Percentiles rank a stretch among this genome's conserved stretches.
Evolutionary conservation across 345 rosid genomes (phyloP).

Genomic region (Populus alba): DNA sequence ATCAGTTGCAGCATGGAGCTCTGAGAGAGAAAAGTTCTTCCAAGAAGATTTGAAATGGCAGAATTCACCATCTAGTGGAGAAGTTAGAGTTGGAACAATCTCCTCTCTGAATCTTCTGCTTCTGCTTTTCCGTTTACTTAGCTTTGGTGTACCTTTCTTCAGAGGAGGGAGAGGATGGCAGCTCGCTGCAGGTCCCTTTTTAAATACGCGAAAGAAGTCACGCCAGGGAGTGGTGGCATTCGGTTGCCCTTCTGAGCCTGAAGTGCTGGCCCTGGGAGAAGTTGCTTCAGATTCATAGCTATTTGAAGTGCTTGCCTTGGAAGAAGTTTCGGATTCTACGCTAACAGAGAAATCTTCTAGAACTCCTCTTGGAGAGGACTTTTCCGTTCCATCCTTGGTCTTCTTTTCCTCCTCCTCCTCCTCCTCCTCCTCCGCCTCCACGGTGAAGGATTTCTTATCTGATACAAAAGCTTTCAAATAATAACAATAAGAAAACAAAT

Average conservation of each 20-base stretch:
- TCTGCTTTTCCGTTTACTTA: constrained; percentile 57
- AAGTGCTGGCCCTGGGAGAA: constrained; percentile 51
- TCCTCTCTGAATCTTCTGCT: constrained; percentile 50
- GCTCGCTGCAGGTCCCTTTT: constrained; percentile 52
- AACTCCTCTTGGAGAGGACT: constrained; percentile 17
- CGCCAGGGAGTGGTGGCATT: constrained; percentile 37
- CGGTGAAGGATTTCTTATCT: constrained; percentile 38
- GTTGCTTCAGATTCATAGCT: constrained; percentile 19
- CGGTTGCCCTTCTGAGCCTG: constrained; percentile 42
- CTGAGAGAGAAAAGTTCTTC: constrained; percentile 69
- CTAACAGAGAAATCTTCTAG: constrained; percentile 36
- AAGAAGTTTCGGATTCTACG: constrained; percentile 37
- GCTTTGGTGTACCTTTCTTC: constrained; percentile 50
- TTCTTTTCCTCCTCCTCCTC: constrained; percentile 7
- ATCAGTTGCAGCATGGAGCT: constrained; percentile 67
- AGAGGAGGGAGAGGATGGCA: constrained; percentile 46
- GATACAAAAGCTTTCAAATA: not conserved
- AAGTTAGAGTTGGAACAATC: constrained; percentile 39
- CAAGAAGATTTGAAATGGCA: constrained; percentile 62
- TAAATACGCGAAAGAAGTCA: constrained; percentile 54
- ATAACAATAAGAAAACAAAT: not conserved
- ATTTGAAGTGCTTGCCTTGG: constrained; percentile 8
- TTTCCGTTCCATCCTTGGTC: not conserved
- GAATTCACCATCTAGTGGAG: constrained; percentile 58
- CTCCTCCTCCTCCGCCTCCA: constrained; percentile 17